These are phyloP conservation scores for Acer saccharum DNA, from an alignment of 345 rosid genomes.

Conservation along the genomic window DNA sequence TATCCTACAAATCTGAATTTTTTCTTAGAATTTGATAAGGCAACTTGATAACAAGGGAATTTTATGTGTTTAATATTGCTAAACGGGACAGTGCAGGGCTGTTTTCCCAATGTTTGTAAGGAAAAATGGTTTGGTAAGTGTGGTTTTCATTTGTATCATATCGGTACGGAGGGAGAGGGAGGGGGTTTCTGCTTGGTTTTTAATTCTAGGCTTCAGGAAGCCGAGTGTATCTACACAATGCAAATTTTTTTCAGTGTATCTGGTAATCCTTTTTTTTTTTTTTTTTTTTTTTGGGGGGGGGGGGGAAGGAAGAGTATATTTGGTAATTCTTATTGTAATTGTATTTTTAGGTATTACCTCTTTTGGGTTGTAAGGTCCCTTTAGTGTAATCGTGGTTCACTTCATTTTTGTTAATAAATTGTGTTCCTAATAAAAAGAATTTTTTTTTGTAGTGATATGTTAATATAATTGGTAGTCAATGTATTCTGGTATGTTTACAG, in stretches of 20 bases:
- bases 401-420: too few species aligned
- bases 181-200: not conserved
- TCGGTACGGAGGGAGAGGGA: not conserved
- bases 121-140: not conserved
- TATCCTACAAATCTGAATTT: not conserved
- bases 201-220: not conserved
- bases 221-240: not conserved
- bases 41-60: not conserved
- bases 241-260: not conserved
- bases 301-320: too few species aligned
- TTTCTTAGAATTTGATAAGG: not conserved
- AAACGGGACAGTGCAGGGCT: not conserved
- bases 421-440: not conserved
- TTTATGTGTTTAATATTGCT: not conserved
- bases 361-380: too few species aligned
- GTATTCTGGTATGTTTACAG: slow-evolving; percentile 38
- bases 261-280: not conserved
- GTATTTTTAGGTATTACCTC: not conserved
- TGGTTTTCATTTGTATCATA: not conserved
- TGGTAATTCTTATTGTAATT: too few species aligned
- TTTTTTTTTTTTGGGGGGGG: too few species aligned
- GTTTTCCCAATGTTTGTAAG: not conserved
- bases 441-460: slow-evolving; percentile 5
- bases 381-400: not conserved
- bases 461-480: not conserved